These are phyloP conservation scores for Daedalea quercina DNA, from an alignment of 768 basidiomycete species.

Conservation along the genomic window DNA sequence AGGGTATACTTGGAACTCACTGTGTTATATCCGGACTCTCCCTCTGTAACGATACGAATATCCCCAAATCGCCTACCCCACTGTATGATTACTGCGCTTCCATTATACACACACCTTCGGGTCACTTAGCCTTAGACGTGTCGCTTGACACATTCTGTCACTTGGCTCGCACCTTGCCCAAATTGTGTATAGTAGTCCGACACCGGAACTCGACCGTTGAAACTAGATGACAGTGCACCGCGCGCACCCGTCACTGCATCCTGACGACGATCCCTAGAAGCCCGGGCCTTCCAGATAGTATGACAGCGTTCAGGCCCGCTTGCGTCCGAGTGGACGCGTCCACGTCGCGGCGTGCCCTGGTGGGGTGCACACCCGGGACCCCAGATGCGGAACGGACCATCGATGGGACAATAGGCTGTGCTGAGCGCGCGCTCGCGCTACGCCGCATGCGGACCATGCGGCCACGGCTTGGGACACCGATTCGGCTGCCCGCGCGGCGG, in stretches of 20 bases:
- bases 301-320: no score
- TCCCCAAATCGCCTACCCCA: not conserved
- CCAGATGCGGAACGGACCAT: not conserved
- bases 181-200: not conserved
- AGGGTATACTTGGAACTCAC: not conserved
- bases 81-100: not conserved
- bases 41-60: conserved; percentile 3
- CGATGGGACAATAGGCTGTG: not conserved
- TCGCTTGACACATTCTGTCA: not conserved
- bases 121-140: not conserved
- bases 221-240: no score
- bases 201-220: not conserved
- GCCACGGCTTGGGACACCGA: no score
- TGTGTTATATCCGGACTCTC: not conserved
- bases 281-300: no score
- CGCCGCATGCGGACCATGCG: not conserved
- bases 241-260: no score
- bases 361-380: not conserved
- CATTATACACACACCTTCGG: not conserved
- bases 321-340: no score
- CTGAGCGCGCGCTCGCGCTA: no score
- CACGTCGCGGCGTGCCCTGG: no score
- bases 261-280: no score
- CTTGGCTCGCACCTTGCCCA: not conserved
- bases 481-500: not conserved